Base-by-base conservation (phyloP, 2,329 filamentous ascomycete species). In the Colletotrichum liaoningense region DNA sequence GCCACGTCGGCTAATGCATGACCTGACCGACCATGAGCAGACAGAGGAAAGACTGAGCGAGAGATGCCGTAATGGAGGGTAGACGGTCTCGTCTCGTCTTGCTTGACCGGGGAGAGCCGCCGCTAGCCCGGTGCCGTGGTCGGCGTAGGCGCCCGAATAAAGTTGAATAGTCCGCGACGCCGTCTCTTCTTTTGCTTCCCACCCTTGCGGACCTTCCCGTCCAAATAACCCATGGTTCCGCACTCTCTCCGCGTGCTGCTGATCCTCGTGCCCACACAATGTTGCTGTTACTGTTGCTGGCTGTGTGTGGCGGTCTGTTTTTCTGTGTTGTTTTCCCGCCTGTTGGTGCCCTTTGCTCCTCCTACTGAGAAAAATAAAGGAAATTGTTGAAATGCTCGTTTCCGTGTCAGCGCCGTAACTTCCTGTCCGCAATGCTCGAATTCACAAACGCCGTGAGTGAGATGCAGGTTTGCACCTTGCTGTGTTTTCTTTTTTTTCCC, bases 161-260 rank as follows among this genome's bases (percentile, higher is more conserved):
- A 28, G 69, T 69, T 59, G 65, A 52, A 14, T 63, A 58, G 52
- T 64, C 58, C 54, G 38, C 54, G 24, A 52, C 52, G 42, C 69
- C 65, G 58, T 63, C 57, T 5, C 14, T 57, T 8, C 14, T 28
- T 24, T 19, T 64, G 12, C 12, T 22, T 35, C 26, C 19, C 19
- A 49, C 42, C 33, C 49, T 19, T 30, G 49, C 69, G 69, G 69
- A 57, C 46, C 49, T 16, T 67, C 54, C 69, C 69, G 65, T 33
- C 30, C 56, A 58, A 33, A 49, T 24, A 46, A 33, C 55, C 22
- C n/a, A 52, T 69, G 30, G 12, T 58, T 28, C 30, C 28, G 54
- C 42, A 38, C 33, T 49, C 16, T 56, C 28, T 65, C 33, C 52
- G 52, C 12, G 42, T 49, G 42, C 16, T 49, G 42, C 19, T 49